Base-by-base conservation (phyloP, 495 filamentous ascomycete species). In the Aspergillus nanangensis region DNA sequence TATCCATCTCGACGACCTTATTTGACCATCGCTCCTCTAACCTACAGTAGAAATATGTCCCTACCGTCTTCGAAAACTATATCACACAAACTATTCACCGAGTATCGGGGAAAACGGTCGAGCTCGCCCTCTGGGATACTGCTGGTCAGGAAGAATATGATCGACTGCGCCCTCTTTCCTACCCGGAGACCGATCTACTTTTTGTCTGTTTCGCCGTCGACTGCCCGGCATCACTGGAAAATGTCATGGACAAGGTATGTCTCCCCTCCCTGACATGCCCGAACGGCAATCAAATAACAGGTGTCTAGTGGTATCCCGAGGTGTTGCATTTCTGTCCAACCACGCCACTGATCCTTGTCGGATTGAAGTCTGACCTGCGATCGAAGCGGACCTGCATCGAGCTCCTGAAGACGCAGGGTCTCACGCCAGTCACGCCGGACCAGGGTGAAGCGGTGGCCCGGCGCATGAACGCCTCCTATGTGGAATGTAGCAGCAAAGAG, bases 171-270 rank as follows among this genome's bases (percentile, higher is more conserved):
- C 93, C 93, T 24, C 81, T 98, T 22, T 96, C 92, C 23, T 98
- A 98, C 65, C 93, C 93, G 2, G 93, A 97, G 67, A 98, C 93
- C 17, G 94, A 98, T 63, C 81, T 98, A 13, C 77, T 97, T 32
- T 96, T 98, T 65, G 93, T 98, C 54, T 98, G 93, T 76, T 98
- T 98, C 71, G 94, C 94, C 46, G 94, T 98, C 51, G 93, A 98
- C 72, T 98, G 94, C 65, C 93, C 93, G 14, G 95, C 95, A 60
- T 97, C 93, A 8, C 71, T 98, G 37, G 93, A 98, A 55, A 98
- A 98, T 60, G 93, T 98, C 43, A 85, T 97, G 74, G 93, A 98
- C 72, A 98, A 98, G 83, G 93, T 96, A 65, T 45, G 75, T 58
- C 25, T 20, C 21, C 7, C 15, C 22, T 18, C 10, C n/a, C 5